Percentiles rank a stretch among this genome's conserved stretches.
Conservation (phyloP, 2,329 filamentous ascomycete genomes). For the Colletotrichum cuscutae region DNA sequence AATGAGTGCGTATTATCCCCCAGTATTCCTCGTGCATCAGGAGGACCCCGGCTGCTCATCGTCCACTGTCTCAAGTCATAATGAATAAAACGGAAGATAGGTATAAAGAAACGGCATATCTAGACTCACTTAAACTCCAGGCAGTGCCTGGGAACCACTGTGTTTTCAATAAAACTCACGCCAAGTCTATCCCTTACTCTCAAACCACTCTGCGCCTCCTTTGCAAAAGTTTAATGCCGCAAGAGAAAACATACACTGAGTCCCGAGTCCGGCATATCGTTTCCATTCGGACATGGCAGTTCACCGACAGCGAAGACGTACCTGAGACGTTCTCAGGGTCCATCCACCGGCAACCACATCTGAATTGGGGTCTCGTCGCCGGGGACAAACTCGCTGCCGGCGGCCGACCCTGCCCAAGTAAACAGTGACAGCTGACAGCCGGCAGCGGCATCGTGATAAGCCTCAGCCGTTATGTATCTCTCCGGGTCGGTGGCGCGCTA, state of each 20-base stretch:
- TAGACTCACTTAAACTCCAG: background rate
- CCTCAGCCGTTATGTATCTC: conserved; percentile 12
- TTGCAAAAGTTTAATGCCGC: background rate
- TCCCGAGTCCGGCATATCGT: conserved; percentile 6
- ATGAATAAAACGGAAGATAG: too few relatives aligned
- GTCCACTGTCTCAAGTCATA: too few relatives aligned
- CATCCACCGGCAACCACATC: conserved; percentile 1
- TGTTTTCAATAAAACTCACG: background rate
- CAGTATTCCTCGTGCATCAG: too few relatives aligned
- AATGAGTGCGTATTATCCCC: too few relatives aligned
- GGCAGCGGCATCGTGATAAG: conserved; percentile 21
- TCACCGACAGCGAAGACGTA: conserved; percentile 18
- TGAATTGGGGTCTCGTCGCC: conserved; percentile 14
- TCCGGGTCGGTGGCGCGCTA: background rate
- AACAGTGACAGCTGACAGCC: background rate
- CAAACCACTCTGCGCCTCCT: background rate
- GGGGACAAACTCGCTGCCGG: conserved; percentile 1
- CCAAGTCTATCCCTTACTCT: background rate
- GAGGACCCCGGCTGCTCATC: too few relatives aligned
- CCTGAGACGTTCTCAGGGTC: conserved; percentile 30
- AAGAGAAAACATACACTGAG: background rate
- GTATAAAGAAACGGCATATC: background rate
- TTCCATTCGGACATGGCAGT: conserved; percentile 13
- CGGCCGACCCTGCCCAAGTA: background rate
- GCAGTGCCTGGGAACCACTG: background rate